Evolutionary conservation across 805 yeast genomes (phyloP), one percentile per base, ranked within the genome.

Genomic region (Kodamaea lidongshanica): DNA sequence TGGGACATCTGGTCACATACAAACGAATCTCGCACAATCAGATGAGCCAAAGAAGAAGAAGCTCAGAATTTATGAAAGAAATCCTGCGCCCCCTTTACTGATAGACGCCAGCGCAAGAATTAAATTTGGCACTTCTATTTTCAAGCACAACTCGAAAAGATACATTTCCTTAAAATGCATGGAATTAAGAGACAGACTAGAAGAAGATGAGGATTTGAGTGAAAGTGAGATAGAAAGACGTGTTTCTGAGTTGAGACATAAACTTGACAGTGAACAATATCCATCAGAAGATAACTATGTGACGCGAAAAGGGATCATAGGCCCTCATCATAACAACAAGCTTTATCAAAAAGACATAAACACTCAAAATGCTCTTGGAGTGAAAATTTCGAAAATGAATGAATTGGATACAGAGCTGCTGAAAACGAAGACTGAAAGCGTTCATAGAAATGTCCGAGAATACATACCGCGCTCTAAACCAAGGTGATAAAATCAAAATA

Each of bases 1-100:
- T 0, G 77, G 79, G 0, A 77, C 84, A 0, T 74, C 79, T 14
- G 84, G 84, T 0, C 63, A 65, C 41, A 66, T 77, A 3, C 79
- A 75, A 41, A 59, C 63, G 38, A 75, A 62, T 39, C 45, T 51
- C 1, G 48, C 66, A 0, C 40, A 48, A n/a, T 6, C 34, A 3
- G 34, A 31, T n/a, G 14, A 18, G 5, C 34, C 30, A 4, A 23
- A 21, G 15, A 44, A 12, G 16, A 52, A 40, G 37, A 46, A 33
- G 23, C 48, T 27, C 45, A 49, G 35, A 4, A 41, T 42, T 5
- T 21, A 28, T 13, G 44, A 37, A 19, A 39, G 40, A 9, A 38
- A 43, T 19, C 16, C 22, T 22, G 18, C 16, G 5, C 12, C 10
- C 7, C 16, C 13, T n/a, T 14, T 19, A 4, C 11, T 11, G 12